Conservation (phyloP, 805 yeast genomes). For the Yarrowia sp. region DNA sequence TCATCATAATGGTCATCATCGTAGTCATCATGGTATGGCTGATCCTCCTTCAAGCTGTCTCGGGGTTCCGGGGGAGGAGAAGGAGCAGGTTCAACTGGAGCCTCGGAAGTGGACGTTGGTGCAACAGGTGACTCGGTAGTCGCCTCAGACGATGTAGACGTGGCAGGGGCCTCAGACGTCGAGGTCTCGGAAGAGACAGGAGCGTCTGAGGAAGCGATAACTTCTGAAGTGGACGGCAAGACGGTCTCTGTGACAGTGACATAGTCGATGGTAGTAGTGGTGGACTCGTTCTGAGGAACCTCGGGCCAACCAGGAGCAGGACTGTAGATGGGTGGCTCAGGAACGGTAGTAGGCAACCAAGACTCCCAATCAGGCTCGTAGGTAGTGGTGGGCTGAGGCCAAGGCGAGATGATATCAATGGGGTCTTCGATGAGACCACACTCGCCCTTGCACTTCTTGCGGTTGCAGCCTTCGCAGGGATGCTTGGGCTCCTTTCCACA, state of each 20-base stretch:
- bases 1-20: neutral
- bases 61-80: neutral
- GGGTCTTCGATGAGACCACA: slow-evolving; percentile 21
- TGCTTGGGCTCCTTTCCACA: slow-evolving; percentile 18
- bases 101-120: neutral
- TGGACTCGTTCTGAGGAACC: neutral
- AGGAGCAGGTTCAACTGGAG: neutral
- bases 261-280: neutral
- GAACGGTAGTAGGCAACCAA: neutral
- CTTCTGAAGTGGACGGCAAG: neutral
- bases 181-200: neutral
- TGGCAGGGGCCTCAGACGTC: neutral
- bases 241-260: slow-evolving; percentile 5
- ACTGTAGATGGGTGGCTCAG: slow-evolving; percentile 7
- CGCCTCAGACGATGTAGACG: neutral
- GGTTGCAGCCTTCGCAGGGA: slow-evolving; percentile 12
- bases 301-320: slow-evolving; percentile 21
- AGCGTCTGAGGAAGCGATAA: neutral
- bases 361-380: slow-evolving; percentile 1
- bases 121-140: neutral
- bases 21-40: neutral
- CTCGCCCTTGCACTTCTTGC: slow-evolving; percentile 23
- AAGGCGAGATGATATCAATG: slow-evolving; percentile 15
- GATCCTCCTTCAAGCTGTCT: neutral
- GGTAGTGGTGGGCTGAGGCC: neutral